Conservation (phyloP, 495 filamentous ascomycete genomes). For the Niebla homalea region DNA sequence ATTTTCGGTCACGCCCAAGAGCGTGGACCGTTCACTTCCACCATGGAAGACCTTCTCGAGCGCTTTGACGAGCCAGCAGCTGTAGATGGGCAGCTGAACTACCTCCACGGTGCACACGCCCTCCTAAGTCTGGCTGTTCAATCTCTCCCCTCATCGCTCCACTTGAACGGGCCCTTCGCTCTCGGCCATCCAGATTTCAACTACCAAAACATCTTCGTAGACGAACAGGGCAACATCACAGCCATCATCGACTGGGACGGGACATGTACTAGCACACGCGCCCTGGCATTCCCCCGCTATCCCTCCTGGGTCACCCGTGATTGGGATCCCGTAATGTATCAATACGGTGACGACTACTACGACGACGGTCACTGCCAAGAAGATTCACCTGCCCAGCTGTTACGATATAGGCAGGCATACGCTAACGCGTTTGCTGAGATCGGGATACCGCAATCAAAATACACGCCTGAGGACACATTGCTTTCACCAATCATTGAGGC, state of each 20-base stretch:
- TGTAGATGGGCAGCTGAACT: neutral
- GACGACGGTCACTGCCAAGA: neutral
- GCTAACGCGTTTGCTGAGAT: neutral
- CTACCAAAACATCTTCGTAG: conserved; percentile 28
- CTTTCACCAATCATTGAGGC: conserved; percentile 1
- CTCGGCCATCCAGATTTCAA: conserved; percentile 22
- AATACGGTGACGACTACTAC: neutral
- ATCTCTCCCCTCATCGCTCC: neutral
- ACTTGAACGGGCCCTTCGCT: neutral
- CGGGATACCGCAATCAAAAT: neutral
- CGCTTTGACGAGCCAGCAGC: neutral
- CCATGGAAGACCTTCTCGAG: neutral
- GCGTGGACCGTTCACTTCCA: neutral
- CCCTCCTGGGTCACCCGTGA: conserved; percentile 25
- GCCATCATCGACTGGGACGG: conserved; percentile 35
- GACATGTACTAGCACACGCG: conserved; percentile 15
- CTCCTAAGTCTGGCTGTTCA: neutral
- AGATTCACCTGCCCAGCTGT: conserved; percentile 3
- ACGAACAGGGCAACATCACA: conserved; percentile 27
- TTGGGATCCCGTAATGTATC: conserved; percentile 15
- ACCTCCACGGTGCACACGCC: neutral
- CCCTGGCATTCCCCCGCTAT: conserved; percentile 17
- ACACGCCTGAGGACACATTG: neutral
- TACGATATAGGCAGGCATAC: neutral
- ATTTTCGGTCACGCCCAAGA: neutral